These are phyloP conservation scores for Infundibulicybe gibba DNA, from an alignment of 768 basidiomycete genomes.

Conservation along the genomic window DNA sequence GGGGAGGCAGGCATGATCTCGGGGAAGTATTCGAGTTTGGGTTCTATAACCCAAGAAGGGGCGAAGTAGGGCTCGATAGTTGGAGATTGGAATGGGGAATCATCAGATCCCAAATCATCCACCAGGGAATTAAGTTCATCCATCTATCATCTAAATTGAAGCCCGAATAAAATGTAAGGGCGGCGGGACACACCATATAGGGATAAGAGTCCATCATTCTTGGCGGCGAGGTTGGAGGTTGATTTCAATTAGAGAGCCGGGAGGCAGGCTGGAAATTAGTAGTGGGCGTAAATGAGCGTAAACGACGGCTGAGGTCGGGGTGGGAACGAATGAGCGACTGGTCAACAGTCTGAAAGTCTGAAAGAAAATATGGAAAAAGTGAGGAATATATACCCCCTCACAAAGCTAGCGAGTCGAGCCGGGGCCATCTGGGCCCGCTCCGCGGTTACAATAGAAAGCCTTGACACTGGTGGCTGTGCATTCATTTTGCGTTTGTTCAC, in stretches of 20 bases:
- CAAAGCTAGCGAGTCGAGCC: not conserved
- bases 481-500: not conserved
- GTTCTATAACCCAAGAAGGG: slow-evolving; percentile 5
- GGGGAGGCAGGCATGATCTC: not conserved
- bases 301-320: slow-evolving; percentile 3
- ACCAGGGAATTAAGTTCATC: slow-evolving; percentile 1
- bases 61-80: slow-evolving; percentile 12
- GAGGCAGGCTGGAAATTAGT: slow-evolving; percentile 8
- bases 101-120: slow-evolving; percentile 5
- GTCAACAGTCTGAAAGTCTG: slow-evolving; percentile 13
- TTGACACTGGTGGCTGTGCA: not conserved
- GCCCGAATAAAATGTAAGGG: not conserved
- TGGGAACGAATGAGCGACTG: slow-evolving; percentile 5
- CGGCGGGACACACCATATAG: not conserved
- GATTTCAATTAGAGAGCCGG: slow-evolving; percentile 2
- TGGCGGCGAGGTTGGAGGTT: not conserved
- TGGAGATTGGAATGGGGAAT: slow-evolving; percentile 6
- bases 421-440: not conserved
- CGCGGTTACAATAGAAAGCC: not conserved
- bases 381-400: not conserved
- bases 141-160: not conserved
- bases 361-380: not conserved
- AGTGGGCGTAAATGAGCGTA: slow-evolving; percentile 4
- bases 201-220: not conserved
- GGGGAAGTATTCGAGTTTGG: slow-evolving; percentile 1